A percentile compares a stretch with the other conserved stretches of the same genome.
phyloP scores from a whole-genome alignment of 176 grass and related monocot genomes.

The Juncus inflexus region DNA sequence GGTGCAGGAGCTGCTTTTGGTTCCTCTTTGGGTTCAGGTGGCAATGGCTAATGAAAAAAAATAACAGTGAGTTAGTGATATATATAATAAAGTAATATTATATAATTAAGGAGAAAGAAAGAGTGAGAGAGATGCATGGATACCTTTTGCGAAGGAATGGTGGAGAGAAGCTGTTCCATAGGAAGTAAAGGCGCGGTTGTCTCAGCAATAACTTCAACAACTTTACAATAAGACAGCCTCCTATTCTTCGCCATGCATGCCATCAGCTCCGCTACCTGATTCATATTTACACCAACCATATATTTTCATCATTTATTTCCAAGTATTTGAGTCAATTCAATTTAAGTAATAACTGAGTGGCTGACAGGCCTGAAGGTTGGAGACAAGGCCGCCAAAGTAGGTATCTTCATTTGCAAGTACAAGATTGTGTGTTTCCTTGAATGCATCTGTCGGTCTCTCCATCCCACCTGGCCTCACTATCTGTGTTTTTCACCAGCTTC shows the following conservation, averaged over 20 bases:
- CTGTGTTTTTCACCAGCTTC: constrained; percentile 27
- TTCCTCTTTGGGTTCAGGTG: constrained; percentile 1
- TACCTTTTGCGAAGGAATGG: constrained; percentile 55
- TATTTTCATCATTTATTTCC: constrained; percentile 8
- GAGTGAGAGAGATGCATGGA: constrained; percentile 1
- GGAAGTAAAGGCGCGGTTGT: constrained; percentile 57
- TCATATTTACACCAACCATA: not conserved
- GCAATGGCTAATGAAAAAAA: not conserved
- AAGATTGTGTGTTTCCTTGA: constrained; percentile 92
- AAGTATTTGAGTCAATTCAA: not conserved
- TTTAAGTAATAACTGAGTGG: constrained; percentile 20
- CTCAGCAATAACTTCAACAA: constrained; percentile 76
- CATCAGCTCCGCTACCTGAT: constrained; percentile 77
- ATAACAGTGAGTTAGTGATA: not conserved
- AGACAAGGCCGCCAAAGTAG: constrained; percentile 80
- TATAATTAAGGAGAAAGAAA: not conserved
- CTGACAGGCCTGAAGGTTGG: constrained; percentile 66
- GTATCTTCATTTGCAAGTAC: constrained; percentile 67
- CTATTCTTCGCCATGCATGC: constrained; percentile 61
- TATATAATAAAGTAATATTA: not conserved
- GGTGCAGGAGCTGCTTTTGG: not conserved
- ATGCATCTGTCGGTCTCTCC: constrained; percentile 88
- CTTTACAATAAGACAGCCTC: constrained; percentile 59
- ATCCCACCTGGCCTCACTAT: constrained; percentile 91
- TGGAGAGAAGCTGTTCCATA: constrained; percentile 71